These are phyloP conservation scores for Calonectria multiphialidica DNA, from an alignment of 2,329 filamentous ascomycete species.

Conservation along the genomic window DNA sequence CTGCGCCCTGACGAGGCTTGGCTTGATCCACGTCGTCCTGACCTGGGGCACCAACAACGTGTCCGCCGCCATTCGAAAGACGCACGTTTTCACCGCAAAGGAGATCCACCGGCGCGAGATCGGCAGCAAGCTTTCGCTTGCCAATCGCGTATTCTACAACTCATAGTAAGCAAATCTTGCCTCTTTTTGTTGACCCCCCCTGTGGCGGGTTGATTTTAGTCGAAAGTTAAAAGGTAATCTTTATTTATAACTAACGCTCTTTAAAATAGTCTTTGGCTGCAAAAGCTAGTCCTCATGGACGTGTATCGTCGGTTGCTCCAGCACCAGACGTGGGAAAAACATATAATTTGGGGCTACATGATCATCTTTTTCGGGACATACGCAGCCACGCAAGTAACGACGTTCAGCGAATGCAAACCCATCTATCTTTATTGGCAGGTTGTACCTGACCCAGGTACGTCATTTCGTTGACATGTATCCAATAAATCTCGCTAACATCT, in stretches of 20 bases:
- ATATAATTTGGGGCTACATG: slow-evolving; percentile 28
- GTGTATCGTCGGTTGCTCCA: slow-evolving; percentile 32
- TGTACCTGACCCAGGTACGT: slow-evolving; percentile 31
- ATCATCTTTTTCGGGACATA: slow-evolving; percentile 30
- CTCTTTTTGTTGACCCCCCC: not conserved
- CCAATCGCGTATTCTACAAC: slow-evolving; percentile 30
- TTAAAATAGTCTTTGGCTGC: slow-evolving; percentile 32
- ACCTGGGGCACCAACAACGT: slow-evolving; percentile 31
- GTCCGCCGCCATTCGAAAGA: slow-evolving; percentile 22
- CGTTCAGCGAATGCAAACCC: slow-evolving; percentile 31
- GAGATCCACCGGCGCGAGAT: slow-evolving; percentile 23
- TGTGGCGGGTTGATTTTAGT: not conserved
- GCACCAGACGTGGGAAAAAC: slow-evolving; percentile 21
- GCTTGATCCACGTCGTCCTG: slow-evolving; percentile 29
- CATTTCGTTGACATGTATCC: too few relatives aligned
- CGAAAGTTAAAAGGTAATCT: not conserved
- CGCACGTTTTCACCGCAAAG: slow-evolving; percentile 19
- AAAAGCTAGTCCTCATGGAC: slow-evolving; percentile 34
- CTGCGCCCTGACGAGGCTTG: slow-evolving; percentile 28
- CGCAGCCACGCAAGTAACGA: slow-evolving; percentile 26
- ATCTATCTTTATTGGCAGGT: slow-evolving; percentile 36
- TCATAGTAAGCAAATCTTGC: slow-evolving; percentile 25
- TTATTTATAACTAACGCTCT: not conserved
- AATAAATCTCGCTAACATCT: not conserved
- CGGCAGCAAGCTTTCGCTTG: slow-evolving; percentile 29